Evolutionary conservation across 2,329 filamentous ascomycete species (phyloP).

Genomic region (Chrysosphaeria jannelii): DNA sequence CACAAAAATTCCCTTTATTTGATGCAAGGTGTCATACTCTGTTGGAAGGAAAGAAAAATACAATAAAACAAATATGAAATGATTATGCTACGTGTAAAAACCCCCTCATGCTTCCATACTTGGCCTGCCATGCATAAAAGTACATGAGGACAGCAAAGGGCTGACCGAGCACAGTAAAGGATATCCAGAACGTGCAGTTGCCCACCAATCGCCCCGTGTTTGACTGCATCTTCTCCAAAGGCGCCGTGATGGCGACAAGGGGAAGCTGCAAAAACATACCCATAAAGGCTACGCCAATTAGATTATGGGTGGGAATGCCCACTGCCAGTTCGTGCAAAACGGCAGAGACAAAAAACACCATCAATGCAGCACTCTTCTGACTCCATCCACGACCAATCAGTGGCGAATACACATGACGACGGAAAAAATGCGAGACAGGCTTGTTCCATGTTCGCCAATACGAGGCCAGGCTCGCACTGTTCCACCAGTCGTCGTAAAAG

Average conservation of each 20-base stretch:
- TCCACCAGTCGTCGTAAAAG: constrained; percentile 98
- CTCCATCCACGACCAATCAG: constrained; percentile 62
- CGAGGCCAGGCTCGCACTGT: constrained; percentile 50
- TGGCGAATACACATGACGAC: constrained; percentile 71
- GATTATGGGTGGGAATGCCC: constrained; percentile 78
- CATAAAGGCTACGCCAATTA: constrained; percentile 71
- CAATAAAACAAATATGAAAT: not conserved
- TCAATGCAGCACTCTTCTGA: constrained; percentile 34
- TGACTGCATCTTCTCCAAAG: constrained; percentile 49
- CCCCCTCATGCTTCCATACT: constrained; percentile 59
- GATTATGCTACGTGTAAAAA: constrained; percentile 1
- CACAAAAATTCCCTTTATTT: constrained; percentile 57
- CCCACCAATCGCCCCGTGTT: constrained; percentile 52
- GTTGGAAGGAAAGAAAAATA: not conserved
- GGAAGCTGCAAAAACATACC: constrained; percentile 90
- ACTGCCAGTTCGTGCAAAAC: constrained; percentile 78
- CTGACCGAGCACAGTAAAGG: constrained; percentile 85
- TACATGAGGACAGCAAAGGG: constrained; percentile 77
- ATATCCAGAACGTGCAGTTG: constrained; percentile 89
- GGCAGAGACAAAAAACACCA: constrained; percentile 71
- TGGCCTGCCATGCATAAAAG: constrained; percentile 96
- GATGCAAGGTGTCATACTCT: not conserved
- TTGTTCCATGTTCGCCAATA: constrained; percentile 98
- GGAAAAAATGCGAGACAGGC: constrained; percentile 91
- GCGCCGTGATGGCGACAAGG: constrained; percentile 52